Evolutionary conservation across 2,329 filamentous ascomycete species (phyloP).

Genomic region (Fusarium ramigenum): DNA sequence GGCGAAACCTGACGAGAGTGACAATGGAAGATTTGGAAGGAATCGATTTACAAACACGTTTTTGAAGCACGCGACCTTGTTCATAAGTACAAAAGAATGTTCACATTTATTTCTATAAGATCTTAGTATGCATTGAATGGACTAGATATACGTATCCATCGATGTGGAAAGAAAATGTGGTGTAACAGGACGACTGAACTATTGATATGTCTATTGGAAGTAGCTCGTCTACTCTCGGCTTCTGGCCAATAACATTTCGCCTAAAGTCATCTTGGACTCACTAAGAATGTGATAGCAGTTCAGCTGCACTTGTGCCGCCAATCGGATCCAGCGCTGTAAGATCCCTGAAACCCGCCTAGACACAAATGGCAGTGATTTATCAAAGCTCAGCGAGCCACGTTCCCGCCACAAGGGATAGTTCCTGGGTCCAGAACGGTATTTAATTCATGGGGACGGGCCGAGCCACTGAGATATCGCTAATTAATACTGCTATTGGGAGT

Average conservation of each 20-base stretch:
- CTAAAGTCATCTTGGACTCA: neutral
- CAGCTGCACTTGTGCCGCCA: neutral
- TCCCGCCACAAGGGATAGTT: neutral
- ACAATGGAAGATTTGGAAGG: neutral
- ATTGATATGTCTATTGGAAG: neutral
- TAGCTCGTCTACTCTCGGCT: neutral
- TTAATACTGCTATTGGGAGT: neutral
- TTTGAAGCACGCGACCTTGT: neutral
- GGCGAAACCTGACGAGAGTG: neutral
- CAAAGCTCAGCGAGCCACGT: neutral
- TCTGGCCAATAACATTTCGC: neutral
- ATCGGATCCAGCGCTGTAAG: neutral
- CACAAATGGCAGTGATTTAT: neutral
- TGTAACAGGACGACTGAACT: neutral
- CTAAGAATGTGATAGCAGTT: neutral
- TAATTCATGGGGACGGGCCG: neutral
- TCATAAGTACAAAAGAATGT: rapidly evolving
- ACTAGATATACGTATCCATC: neutral
- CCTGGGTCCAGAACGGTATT: neutral
- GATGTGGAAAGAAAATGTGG: neutral
- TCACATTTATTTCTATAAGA: neutral
- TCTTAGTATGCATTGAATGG: neutral
- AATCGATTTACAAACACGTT: rapidly evolving
- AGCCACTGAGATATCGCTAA: neutral
- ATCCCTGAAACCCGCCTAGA: neutral